Percentiles rank a stretch among this genome's conserved stretches.
phyloP scores from a whole-genome alignment of 2,329 filamentous ascomycete species.

The Ophiostoma perfectum region DNA sequence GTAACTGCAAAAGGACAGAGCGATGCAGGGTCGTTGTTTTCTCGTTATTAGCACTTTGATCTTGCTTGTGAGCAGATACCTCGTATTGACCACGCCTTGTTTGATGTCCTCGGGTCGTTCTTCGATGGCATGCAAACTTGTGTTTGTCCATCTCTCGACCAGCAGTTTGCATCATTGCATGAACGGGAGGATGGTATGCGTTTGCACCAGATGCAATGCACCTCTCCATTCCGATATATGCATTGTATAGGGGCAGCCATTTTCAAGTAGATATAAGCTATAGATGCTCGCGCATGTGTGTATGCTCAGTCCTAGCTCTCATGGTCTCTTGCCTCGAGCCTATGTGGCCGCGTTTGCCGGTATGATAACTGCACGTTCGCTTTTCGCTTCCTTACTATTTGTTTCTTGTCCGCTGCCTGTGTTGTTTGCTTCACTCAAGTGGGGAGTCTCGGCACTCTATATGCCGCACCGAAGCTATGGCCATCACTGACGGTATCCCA shows the following conservation, averaged over 20 bases:
- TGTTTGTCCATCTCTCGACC: neutral
- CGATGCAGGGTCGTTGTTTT: neutral
- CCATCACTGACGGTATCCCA: neutral
- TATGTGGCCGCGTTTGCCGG: neutral
- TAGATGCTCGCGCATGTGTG: too few relatives aligned
- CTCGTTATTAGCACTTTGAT: neutral
- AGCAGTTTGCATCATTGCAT: neutral
- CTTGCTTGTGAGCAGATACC: too few relatives aligned
- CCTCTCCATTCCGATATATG: neutral
- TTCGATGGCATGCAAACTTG: neutral
- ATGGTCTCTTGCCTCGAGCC: neutral
- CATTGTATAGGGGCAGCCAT: neutral
- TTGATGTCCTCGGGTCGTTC: neutral
- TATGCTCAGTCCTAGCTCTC: too few relatives aligned
- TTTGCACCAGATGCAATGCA: conserved; percentile 1
- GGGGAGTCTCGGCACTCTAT: neutral
- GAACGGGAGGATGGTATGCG: neutral
- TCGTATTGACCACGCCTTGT: too few relatives aligned
- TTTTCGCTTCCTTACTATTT: neutral
- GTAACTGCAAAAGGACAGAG: neutral
- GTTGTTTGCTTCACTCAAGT: neutral
- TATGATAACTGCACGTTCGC: neutral
- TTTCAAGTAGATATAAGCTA: too few relatives aligned
- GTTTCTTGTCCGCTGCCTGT: neutral
- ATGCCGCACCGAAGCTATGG: conserved; percentile 1